Evolutionary conservation across 805 yeast genomes (phyloP), one percentile per base, ranked within the genome.

Genomic region (Hanseniaspora meyeri): DNA sequence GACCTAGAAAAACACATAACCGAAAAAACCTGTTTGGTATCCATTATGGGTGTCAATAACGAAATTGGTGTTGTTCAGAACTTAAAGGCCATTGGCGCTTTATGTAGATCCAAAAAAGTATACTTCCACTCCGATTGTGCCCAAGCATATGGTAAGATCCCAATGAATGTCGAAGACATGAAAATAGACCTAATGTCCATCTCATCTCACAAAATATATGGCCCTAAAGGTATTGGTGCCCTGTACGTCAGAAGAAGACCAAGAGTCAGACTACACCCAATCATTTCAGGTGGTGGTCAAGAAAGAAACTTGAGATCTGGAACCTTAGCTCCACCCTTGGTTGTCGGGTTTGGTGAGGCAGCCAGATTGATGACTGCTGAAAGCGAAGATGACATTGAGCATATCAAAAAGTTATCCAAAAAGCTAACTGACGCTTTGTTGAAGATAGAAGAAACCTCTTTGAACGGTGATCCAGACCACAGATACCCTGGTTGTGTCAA

Each of bases 61-160:
- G 98, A 93, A 75, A 93, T 93, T 64, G 98, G 98, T 57, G 97
- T 93, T 45, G 81, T 89, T 66, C 98, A 93, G 75, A 97, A 97
- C 11, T 74, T 93, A 58, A 93, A 87, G 65, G 96, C 89, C 70
- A 93, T 93, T 64, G 98, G 98, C 49, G 72, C 75, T 57, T 75
- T 93, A 57, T 93, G 98, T 72, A 79, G 90, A 61, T 78, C 81
- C 63, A 76, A 87, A 68, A 93, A 93, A 74, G 85, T 93, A 43
- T 93, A 90, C 66, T 93, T 93, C 83, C 98, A 93, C 73, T 84
- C 97, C 11, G 98, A 93, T 68, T 95, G 86, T 57, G 98, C 98
- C 16, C 98, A 93, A 73, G 97, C 96, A 3, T 87, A 82, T 67
- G 98, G 98, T 60, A 93, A 93, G 71, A 81, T 93, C 57, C 87